Percentiles rank a stretch among this genome's conserved stretches.
Evolutionary conservation across 306 rosid species (phyloP).

Genomic region (Spatholobus suberectus): DNA sequence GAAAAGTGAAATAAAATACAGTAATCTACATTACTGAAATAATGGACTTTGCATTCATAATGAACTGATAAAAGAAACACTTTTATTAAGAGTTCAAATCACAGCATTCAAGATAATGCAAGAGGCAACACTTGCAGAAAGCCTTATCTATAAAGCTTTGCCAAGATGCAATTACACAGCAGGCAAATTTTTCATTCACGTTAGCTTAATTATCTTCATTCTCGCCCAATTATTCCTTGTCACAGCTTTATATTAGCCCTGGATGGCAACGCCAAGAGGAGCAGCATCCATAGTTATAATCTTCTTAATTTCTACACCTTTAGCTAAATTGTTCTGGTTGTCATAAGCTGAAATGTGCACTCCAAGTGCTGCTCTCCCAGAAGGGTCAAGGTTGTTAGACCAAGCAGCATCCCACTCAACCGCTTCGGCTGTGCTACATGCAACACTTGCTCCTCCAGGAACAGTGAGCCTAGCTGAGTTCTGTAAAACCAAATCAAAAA

Average conservation of each 20-base stretch:
- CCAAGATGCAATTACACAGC: constrained; percentile 35
- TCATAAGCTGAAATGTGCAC: constrained; percentile 83
- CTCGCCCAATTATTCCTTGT: constrained; percentile 26
- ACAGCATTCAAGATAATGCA: constrained; percentile 25
- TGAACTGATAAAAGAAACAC: constrained; percentile 18
- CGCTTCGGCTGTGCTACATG: constrained; percentile 96
- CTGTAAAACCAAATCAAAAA: constrained; percentile 49
- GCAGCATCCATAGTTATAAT: constrained; percentile 60
- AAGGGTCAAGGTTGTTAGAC: constrained; percentile 89
- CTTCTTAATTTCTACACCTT: constrained; percentile 52
- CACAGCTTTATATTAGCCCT: constrained; percentile 44
- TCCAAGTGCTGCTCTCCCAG: constrained; percentile 94
- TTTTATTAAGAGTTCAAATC: constrained; percentile 25
- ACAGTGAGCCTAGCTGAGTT: constrained; percentile 86
- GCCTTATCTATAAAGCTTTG: constrained; percentile 39
- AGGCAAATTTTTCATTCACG: constrained; percentile 24
- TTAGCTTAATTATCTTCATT: constrained; percentile 39
- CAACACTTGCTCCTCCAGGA: constrained; percentile 94
- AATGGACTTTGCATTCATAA: neutral
- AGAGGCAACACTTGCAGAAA: constrained; percentile 31
- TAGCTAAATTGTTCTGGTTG: constrained; percentile 32
- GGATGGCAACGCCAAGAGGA: constrained; percentile 66
- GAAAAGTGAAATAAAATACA: neutral
- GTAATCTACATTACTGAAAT: neutral
- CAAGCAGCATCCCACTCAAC: constrained; percentile 93